Percentiles rank a stretch among this genome's conserved stretches.
phyloP scores from a whole-genome alignment of 352 stramenopile species.

The Pythium rhizo-oryzae region DNA sequence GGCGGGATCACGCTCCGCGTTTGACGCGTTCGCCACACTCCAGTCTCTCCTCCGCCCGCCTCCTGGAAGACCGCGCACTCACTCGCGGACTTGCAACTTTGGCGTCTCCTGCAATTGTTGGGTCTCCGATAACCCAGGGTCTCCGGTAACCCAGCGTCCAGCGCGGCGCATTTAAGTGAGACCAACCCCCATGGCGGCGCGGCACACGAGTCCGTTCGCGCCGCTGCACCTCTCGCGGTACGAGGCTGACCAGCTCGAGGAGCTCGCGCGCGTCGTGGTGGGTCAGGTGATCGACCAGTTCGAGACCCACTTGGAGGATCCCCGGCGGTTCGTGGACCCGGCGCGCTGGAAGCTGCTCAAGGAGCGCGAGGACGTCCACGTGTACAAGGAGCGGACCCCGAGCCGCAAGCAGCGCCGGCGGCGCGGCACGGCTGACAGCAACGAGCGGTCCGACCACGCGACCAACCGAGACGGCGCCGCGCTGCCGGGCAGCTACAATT shows the following conservation, averaged over 20 bases:
- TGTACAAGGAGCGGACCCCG: constrained; percentile 20
- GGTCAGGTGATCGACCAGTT: constrained; percentile 45
- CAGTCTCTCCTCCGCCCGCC: too few species aligned
- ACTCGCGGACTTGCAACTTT: background rate
- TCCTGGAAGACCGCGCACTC: background rate
- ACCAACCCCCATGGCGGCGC: constrained; percentile 25
- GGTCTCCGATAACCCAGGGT: background rate
- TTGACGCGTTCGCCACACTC: background rate
- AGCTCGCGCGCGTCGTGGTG: constrained; percentile 39
- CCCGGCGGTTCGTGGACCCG: constrained; percentile 39
- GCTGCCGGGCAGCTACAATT: background rate
- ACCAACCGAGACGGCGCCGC: background rate
- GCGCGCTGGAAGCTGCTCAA: constrained; percentile 58
- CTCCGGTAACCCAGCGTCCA: background rate
- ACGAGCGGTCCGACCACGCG: background rate
- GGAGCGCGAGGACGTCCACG: constrained; percentile 31
- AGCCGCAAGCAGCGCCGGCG: constrained; percentile 1
- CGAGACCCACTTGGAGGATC: constrained; percentile 29
- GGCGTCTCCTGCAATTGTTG: too few species aligned
- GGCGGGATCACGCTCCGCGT: background rate
- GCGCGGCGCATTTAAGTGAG: background rate
- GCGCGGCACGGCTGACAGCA: constrained; percentile 2
- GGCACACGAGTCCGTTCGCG: constrained; percentile 38
- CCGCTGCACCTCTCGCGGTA: constrained; percentile 38
- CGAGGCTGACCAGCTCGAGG: constrained; percentile 41